phyloP scores from a whole-genome alignment of 352 stramenopile genomes.

The Globisporangium radiosum region DNA sequence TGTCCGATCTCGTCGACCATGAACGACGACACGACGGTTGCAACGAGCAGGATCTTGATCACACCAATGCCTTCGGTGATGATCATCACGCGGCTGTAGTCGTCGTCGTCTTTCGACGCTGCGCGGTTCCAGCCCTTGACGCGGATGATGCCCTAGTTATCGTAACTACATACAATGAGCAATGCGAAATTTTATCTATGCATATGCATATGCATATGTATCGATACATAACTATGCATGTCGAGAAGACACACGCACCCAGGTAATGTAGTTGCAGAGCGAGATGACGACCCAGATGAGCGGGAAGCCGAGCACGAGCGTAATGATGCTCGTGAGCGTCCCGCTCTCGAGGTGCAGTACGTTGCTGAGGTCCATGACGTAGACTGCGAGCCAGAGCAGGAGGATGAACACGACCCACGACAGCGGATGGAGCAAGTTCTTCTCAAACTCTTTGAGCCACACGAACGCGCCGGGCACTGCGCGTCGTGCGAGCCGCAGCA shows the following conservation, averaged over 20 bases:
- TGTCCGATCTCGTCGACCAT: constrained; percentile 77
- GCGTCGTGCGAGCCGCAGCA: constrained; percentile 55
- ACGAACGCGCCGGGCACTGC: constrained; percentile 46
- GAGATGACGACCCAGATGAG: constrained; percentile 78
- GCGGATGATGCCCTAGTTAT: constrained; percentile 56
- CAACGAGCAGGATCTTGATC: constrained; percentile 80
- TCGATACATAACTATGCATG: no score
- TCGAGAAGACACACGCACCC: constrained; percentile 22
- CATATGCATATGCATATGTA: background rate
- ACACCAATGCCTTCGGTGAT: constrained; percentile 79
- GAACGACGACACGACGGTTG: constrained; percentile 74
- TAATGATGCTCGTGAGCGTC: constrained; percentile 46
- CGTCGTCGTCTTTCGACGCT: constrained; percentile 67
- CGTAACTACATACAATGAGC: background rate
- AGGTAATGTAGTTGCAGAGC: constrained; percentile 79
- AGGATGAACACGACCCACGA: constrained; percentile 83
- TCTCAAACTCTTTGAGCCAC: constrained; percentile 85
- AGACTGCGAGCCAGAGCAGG: constrained; percentile 54
- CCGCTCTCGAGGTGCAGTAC: constrained; percentile 35
- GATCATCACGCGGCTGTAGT: constrained; percentile 85
- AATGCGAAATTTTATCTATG: background rate
- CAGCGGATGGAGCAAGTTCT: constrained; percentile 62
- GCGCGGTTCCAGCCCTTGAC: constrained; percentile 74
- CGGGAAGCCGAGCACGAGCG: constrained; percentile 58
- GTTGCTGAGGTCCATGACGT: constrained; percentile 53